Base-by-base conservation (phyloP, 148 eudicot species). In the Fagopyrum esculentum region DNA sequence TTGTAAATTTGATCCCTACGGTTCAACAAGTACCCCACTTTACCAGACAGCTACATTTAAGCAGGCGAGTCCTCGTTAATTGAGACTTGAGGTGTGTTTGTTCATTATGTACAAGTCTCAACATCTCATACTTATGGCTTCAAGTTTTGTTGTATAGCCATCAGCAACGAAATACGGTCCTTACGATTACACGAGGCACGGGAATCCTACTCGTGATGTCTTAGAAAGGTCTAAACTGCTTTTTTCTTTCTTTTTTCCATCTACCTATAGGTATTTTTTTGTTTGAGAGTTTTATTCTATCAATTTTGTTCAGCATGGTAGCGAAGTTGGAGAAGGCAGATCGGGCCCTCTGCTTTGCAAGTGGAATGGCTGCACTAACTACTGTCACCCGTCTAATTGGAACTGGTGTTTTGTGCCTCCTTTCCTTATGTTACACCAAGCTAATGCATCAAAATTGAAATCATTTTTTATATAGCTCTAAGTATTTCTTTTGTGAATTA, bases 281-380 rank as follows among this genome's bases (percentile, higher is more conserved):
- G 59, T 54, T 10, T n/a, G n/a, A 54, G 2, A 11, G 12, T 11
- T 54, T 54, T 1, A n/a, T 1, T 54, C 3, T 35, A 35, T 35
- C 40, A 35, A 35, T 35, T 54, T 54, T 54, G 59, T 10, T 4
- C 59, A 54, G 59, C 12, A 11, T 54, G 2, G 15, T 54, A 4
- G 59, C 59, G 2, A 54, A 54, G 59, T n/a, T 54, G 59, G 59
- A 54, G 15, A 54, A 54, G n/a, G 59, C 59, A 54, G 59, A 54
- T 54, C 12, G 59, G 1, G 59, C 59, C 12, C 59, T 54, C 59
- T 54, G 59, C 59, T 54, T 54, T 54, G n/a, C 59, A 10, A 54
- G 59, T 54, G 59, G 59, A 54, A 54, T 54, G 59, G 59, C 59
- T 54, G 59, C 59, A 54, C n/a, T 54, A n/a, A 54, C 59, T 54